These are phyloP conservation scores for Lablab purpureus DNA, from an alignment of 306 rosid genomes.

Conservation along the genomic window DNA sequence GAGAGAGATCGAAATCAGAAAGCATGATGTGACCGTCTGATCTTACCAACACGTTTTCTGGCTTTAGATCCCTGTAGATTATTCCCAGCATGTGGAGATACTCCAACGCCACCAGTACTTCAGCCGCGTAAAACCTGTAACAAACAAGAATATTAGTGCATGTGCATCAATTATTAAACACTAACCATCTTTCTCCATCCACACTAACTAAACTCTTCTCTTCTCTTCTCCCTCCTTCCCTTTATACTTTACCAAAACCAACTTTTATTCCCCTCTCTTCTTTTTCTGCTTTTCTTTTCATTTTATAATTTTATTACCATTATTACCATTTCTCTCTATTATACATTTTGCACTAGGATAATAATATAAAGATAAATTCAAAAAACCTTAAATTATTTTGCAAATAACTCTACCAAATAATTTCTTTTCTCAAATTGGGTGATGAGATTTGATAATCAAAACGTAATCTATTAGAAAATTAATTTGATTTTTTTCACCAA, in stretches of 20 bases:
- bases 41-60: slow-evolving; percentile 94
- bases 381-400: too few species aligned
- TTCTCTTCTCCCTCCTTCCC: neutral
- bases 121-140: slow-evolving; percentile 92
- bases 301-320: neutral
- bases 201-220: neutral
- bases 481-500: too few species aligned
- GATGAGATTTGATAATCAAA: too few species aligned
- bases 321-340: neutral
- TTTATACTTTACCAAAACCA: neutral
- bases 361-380: too few species aligned
- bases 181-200: neutral
- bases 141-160: neutral
- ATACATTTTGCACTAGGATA: too few species aligned
- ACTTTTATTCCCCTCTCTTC: neutral
- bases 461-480: too few species aligned
- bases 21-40: slow-evolving; percentile 99
- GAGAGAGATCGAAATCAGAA: slow-evolving; percentile 91
- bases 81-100: slow-evolving; percentile 99
- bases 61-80: slow-evolving; percentile 93
- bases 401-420: too few species aligned
- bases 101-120: slow-evolving; percentile 92
- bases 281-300: neutral
- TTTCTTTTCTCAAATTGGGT: too few species aligned
- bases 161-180: neutral